Conservation (phyloP, 176 grass and related monocot species). For the Microstegium vimineum region DNA sequence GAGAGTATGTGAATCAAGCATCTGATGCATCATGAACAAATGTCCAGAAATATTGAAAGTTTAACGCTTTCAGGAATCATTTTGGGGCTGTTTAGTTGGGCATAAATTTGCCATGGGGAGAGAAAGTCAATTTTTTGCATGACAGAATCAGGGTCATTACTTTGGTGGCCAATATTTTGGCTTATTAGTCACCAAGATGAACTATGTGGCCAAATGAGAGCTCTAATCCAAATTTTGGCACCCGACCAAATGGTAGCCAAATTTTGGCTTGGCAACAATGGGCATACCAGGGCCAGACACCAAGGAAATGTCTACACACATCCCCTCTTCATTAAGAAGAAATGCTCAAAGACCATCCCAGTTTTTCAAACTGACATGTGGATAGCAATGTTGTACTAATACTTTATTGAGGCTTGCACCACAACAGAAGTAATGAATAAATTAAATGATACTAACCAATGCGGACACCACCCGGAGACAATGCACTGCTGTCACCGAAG, state of each 20-base stretch:
- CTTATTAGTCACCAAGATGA: background rate
- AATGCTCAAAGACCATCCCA: background rate
- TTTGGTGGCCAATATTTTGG: background rate
- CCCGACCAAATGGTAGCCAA: background rate
- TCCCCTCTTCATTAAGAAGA: background rate
- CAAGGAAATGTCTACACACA: background rate
- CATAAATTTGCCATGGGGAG: background rate
- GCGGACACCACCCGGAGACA: constrained; percentile 89
- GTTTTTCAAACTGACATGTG: background rate
- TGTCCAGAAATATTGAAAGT: background rate
- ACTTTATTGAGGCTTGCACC: background rate
- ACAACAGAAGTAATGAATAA: constrained; percentile 15
- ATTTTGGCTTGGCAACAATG: background rate
- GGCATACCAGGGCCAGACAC: background rate
- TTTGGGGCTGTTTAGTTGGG: background rate
- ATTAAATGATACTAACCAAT: constrained; percentile 57
- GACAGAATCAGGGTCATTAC: background rate
- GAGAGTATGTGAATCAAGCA: background rate
- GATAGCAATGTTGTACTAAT: background rate
- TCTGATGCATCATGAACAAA: background rate
- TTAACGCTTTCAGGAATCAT: background rate
- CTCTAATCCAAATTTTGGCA: background rate
- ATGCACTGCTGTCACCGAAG: constrained; percentile 96
- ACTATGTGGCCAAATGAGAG: background rate
- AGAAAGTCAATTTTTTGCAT: background rate